Evolutionary conservation across 441 rosid genomes (phyloP).

Genomic region (Gossypium trilobum): DNA sequence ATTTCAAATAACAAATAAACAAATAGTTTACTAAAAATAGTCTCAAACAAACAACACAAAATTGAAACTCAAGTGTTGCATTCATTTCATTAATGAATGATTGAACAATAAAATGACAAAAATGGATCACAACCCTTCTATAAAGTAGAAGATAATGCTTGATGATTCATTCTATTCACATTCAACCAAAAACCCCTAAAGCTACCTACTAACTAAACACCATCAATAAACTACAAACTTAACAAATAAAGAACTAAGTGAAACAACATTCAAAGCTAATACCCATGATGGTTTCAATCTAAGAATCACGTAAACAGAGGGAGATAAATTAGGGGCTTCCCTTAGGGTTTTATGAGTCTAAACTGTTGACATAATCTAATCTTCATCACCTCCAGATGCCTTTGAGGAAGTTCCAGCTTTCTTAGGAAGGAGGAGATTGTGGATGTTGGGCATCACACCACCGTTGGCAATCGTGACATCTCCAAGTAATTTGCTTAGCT

Average conservation of each 20-base stretch:
- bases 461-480: conserved; percentile 89
- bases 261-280: neutral
- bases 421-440: conserved; percentile 78
- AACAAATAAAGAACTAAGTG: neutral
- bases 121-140: neutral
- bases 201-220: neutral
- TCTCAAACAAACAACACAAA: neutral
- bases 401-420: conserved; percentile 65
- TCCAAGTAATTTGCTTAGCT: conserved; percentile 80
- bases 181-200: neutral
- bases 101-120: neutral
- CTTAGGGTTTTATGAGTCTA: neutral
- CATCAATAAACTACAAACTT: neutral
- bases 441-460: conserved; percentile 92
- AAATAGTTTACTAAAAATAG: too few species aligned
- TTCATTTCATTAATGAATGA: neutral
- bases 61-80: neutral
- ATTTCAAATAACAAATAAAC: too few species aligned
- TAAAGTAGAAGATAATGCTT: conserved; percentile 6
- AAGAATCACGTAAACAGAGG: neutral
- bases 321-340: neutral
- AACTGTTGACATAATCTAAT: neutral
- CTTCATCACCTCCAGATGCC: conserved; percentile 48
- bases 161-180: conserved; percentile 13
- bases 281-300: neutral